A percentile compares a stretch with the other conserved stretches of the same genome.
These are phyloP conservation scores for Aspergillus tubingensis DNA, from an alignment of 2,329 filamentous ascomycete genomes.

Conservation along the genomic window DNA sequence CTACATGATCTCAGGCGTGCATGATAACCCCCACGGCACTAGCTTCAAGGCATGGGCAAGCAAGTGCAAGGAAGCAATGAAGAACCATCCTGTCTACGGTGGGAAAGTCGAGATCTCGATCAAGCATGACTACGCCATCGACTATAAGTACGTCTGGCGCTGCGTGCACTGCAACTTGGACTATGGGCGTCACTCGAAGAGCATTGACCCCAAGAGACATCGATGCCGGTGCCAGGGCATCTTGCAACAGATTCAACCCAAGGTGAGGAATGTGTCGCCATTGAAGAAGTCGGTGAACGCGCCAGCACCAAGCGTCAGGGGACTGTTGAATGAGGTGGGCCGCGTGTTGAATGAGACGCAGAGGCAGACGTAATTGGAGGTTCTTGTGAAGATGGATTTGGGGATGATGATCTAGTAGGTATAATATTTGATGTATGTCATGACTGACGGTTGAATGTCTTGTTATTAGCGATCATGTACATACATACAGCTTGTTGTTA, in stretches of 20 bases:
- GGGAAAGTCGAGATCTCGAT: conserved; percentile 76
- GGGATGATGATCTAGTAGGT: background rate
- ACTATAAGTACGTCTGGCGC: conserved; percentile 88
- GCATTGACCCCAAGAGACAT: conserved; percentile 71
- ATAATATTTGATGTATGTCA: background rate
- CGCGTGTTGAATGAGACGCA: background rate
- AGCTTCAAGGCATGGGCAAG: conserved; percentile 75
- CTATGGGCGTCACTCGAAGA: conserved; percentile 83
- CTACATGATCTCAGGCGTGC: conserved; percentile 79
- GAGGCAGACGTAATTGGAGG: background rate
- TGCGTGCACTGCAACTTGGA: conserved; percentile 69
- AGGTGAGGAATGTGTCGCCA: conserved; percentile 56
- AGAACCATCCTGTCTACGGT: conserved; percentile 55
- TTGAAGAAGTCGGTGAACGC: conserved; percentile 24
- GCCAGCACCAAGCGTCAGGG: background rate
- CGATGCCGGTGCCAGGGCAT: conserved; percentile 75
- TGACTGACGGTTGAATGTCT: background rate
- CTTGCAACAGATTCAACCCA: conserved; percentile 77
- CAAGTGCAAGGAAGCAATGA: conserved; percentile 41
- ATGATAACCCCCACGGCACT: conserved; percentile 75
- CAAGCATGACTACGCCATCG: conserved; percentile 85
- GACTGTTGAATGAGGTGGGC: conserved; percentile 13
- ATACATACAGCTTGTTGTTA: background rate
- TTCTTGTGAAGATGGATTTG: background rate
- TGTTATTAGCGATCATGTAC: conserved; percentile 3